Evolutionary conservation across 2,329 filamentous ascomycete species (phyloP).

Genomic region (Leptographium flavum): DNA sequence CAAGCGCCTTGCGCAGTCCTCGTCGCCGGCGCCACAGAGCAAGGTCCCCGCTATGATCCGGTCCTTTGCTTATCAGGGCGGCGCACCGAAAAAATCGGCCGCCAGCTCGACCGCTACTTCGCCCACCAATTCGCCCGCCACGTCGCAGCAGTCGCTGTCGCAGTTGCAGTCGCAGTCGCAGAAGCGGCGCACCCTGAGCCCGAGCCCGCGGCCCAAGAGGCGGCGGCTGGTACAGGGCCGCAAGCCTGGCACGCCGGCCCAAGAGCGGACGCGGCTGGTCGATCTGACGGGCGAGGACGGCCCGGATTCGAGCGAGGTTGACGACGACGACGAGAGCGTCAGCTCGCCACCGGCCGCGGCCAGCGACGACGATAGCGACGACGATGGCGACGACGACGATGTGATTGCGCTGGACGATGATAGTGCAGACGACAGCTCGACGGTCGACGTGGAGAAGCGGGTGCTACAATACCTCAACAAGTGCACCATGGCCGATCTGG

Average conservation of each 20-base stretch:
- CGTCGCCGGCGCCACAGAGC: neutral
- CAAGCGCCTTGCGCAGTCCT: neutral
- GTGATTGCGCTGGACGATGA: no score
- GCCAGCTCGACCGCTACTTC: neutral
- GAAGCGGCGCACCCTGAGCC: conserved; percentile 5
- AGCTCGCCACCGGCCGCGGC: no score
- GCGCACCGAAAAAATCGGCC: neutral
- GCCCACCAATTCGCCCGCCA: neutral
- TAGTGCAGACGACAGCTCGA: no score
- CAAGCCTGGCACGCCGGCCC: conserved; percentile 11
- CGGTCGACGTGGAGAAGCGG: conserved; percentile 15
- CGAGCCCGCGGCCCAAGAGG: conserved; percentile 11
- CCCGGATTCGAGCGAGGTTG: conserved; percentile 27
- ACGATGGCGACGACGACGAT: conserved; percentile 1
- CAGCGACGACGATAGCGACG: conserved; percentile 8
- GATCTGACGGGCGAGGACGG: conserved; percentile 10
- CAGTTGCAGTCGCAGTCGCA: no score
- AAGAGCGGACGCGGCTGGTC: conserved; percentile 7
- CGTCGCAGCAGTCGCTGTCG: conserved; percentile 7
- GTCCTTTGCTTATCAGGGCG: conserved; percentile 8
- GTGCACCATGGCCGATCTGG: conserved; percentile 59
- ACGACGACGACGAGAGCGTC: conserved; percentile 11
- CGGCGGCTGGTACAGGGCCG: conserved; percentile 17
- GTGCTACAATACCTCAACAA: conserved; percentile 75
- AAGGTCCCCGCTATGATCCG: conserved; percentile 10